Conservation (phyloP, 495 filamentous ascomycete genomes). For the Cercophora sp. region DNA sequence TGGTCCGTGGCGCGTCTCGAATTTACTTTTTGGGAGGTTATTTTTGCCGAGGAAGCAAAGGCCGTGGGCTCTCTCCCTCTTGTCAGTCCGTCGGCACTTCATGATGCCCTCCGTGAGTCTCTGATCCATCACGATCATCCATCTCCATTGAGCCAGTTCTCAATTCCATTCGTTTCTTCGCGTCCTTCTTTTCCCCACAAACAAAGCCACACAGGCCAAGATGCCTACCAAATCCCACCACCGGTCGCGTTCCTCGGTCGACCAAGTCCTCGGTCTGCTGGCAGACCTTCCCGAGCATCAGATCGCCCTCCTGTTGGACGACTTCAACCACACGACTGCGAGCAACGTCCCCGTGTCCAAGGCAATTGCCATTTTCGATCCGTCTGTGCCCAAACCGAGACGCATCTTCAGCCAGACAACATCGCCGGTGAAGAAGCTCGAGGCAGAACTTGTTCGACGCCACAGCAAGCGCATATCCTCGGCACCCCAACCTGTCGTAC, state of each 20-base stretch:
- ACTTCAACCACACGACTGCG: constrained; percentile 34
- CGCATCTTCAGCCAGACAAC: constrained; percentile 23
- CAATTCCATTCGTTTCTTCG: constrained; percentile 14
- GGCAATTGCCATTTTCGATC: constrained; percentile 34
- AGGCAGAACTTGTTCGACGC: constrained; percentile 31
- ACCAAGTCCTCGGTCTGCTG: constrained; percentile 38
- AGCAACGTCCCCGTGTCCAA: constrained; percentile 37
- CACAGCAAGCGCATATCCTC: constrained; percentile 33
- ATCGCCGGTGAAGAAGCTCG: constrained; percentile 29
- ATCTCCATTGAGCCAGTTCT: constrained; percentile 12
- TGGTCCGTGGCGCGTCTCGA: constrained; percentile 1
- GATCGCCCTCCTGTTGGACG: constrained; percentile 32
- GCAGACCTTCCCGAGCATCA: constrained; percentile 33
- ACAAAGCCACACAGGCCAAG: constrained; percentile 12
- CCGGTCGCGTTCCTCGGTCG: constrained; percentile 34
- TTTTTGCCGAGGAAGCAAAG: constrained; percentile 6
- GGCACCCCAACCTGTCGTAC: constrained; percentile 15
- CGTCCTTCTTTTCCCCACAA: not conserved
- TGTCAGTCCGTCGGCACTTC: not conserved
- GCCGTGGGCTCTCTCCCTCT: too few species aligned
- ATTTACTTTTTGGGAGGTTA: constrained; percentile 1
- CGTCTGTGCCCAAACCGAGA: constrained; percentile 16
- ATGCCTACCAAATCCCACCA: constrained; percentile 33
- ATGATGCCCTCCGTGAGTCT: constrained; percentile 15
- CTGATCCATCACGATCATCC: not conserved